Evolutionary conservation across 352 stramenopile species (phyloP).

Genomic region (Aphanomyces invadans): DNA sequence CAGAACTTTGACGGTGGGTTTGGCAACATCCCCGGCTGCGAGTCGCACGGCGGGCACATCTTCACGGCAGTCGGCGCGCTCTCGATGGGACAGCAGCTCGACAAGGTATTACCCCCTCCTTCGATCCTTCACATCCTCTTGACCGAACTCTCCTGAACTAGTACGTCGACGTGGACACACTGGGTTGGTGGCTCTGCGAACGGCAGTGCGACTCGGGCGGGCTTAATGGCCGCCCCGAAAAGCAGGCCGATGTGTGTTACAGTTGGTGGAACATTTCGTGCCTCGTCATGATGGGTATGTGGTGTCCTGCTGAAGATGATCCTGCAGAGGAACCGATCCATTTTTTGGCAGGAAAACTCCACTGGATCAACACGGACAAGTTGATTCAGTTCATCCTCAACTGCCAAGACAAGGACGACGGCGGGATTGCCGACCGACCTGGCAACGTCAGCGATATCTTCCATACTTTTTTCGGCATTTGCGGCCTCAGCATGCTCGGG

Average conservation of each 20-base stretch:
- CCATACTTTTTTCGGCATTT: slow-evolving; percentile 98
- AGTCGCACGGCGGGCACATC: slow-evolving; percentile 96
- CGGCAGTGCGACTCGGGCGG: slow-evolving; percentile 94
- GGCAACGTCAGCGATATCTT: slow-evolving; percentile 96
- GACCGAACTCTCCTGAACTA: slow-evolving; percentile 22
- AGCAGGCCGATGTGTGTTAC: slow-evolving; percentile 99
- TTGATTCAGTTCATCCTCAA: slow-evolving; percentile 91
- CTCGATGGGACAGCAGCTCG: slow-evolving; percentile 61
- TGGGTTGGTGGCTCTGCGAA: slow-evolving; percentile 96
- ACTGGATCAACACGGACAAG: slow-evolving; percentile 94
- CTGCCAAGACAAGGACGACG: slow-evolving; percentile 96
- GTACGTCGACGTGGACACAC: slow-evolving; percentile 81
- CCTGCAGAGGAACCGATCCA: no score
- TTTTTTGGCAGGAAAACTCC: slow-evolving; percentile 71
- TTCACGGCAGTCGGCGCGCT: slow-evolving; percentile 96
- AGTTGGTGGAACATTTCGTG: slow-evolving; percentile 99
- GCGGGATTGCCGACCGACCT: slow-evolving; percentile 97
- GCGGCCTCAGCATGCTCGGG: slow-evolving; percentile 90
- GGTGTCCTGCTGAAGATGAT: no score
- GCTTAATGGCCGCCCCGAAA: slow-evolving; percentile 96
- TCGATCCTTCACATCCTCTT: neutral
- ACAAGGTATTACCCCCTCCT: neutral
- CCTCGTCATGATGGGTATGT: slow-evolving; percentile 87
- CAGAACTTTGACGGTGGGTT: slow-evolving; percentile 96
- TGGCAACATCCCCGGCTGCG: slow-evolving; percentile 87